Evolutionary conservation across 2,329 filamentous ascomycete species (phyloP).

Genomic region (Claviceps sorghi): DNA sequence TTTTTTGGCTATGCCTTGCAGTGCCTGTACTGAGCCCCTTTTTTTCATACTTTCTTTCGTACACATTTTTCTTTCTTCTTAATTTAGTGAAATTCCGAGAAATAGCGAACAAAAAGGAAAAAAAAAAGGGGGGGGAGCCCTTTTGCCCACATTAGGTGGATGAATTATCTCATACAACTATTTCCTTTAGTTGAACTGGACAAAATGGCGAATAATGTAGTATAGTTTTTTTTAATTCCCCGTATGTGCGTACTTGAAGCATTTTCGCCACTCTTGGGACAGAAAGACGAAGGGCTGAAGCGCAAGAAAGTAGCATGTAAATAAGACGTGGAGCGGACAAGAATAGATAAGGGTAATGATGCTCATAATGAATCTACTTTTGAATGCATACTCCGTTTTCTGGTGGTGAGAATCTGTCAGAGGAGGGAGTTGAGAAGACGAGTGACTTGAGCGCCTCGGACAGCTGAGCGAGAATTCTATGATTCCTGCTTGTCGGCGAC

Average conservation of each 20-base stretch:
- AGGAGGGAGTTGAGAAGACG: not conserved
- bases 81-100: no score
- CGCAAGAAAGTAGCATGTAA: not conserved
- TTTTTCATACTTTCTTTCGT: no score
- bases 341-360: not conserved
- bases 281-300: not conserved
- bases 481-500: conserved; percentile 38
- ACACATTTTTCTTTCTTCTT: no score
- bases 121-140: no score
- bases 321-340: not conserved
- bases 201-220: no score
- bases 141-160: no score
- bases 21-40: no score
- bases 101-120: no score
- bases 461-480: conserved; percentile 11
- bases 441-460: not conserved
- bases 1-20: no score
- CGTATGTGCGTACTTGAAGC: not conserved
- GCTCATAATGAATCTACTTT: not conserved
- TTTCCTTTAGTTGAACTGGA: no score
- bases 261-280: not conserved
- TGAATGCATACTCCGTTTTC: not conserved
- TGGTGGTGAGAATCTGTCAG: not conserved
- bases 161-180: no score
- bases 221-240: no score